Conservation (phyloP, 2,329 filamentous ascomycete species). For the Leptodontidium sp. region DNA sequence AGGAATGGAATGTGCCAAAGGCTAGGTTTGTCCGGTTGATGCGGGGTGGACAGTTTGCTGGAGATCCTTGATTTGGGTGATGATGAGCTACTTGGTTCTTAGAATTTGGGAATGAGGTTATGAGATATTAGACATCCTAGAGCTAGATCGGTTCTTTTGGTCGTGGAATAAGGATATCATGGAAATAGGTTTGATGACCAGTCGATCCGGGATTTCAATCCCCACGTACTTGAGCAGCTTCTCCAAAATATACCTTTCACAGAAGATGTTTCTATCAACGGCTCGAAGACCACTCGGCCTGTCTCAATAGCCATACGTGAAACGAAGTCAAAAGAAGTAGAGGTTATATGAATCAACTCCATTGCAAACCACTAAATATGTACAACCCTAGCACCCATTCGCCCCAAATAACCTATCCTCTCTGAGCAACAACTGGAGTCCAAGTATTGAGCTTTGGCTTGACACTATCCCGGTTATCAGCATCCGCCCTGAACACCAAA, state of each 20-base stretch:
- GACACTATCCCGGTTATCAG: constrained; percentile 49
- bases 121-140: too few relatives aligned
- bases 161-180: too few relatives aligned
- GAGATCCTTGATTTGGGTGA: neutral
- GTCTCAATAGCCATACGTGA: neutral
- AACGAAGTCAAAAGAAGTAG: neutral
- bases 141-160: too few relatives aligned
- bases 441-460: constrained; percentile 63
- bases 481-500: neutral
- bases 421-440: constrained; percentile 53
- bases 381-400: constrained; percentile 34
- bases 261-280: neutral
- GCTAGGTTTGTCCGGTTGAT: constrained; percentile 6
- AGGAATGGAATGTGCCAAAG: neutral
- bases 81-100: neutral
- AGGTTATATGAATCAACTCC: neutral
- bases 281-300: neutral
- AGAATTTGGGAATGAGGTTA: neutral
- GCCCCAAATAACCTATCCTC: constrained; percentile 31
- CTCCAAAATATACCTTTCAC: neutral
- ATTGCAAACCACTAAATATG: constrained; percentile 36
- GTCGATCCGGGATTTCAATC: neutral
- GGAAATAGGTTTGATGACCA: too few relatives aligned
- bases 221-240: neutral
- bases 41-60: neutral